Evolutionary conservation across 768 basidiomycete species (phyloP), one percentile per base, ranked within the genome.

Genomic region (Neoboletus magnificus): DNA sequence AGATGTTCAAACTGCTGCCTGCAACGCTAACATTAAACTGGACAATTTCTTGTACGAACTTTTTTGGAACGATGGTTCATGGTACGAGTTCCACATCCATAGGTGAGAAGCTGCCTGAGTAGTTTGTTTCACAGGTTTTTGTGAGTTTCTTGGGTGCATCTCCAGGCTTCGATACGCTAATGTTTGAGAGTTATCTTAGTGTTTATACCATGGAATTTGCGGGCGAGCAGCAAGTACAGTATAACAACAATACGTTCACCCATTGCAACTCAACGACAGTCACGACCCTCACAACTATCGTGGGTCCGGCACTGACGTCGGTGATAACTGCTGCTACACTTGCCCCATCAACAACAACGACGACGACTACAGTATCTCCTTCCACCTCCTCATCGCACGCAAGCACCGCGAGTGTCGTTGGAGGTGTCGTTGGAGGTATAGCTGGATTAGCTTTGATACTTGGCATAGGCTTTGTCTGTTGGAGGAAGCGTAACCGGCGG

Each of bases 11-110:
- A 54, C 50, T 12, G 56, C 67, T 15, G 65, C 56, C 2, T 69
- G 67, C 37, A 64, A 63, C 51, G n/a, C 30, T 25, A 41, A 37
- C 7, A 59, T 68, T n/a, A 66, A 62, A 43, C 46, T 69, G 2
- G 57, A 56, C 30, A 22, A n/a, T 30, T 48, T 48, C 15, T 36
- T 48, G 33, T 48, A 48, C 15, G 33, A 36, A 8, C 47, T 48
- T 35, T 36, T 48, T 16, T 48, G 47, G 47, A 35, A 10, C 1
- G 32, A 48, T 16, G 46, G 46, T 33, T 16, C 46, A 48, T 48
- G 46, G 46, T 48, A 48, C 10, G 32, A 32, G 32, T 33, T 35
- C 22, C 32, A 15, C 46, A 5, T 9, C 8, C 23, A 8, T 10
- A 7, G 18, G 18, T 23, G 33, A 36, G 33, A 25, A 25, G 22